Conservation (phyloP, 2,329 filamentous ascomycete species). For the Tolypocladium endophyticum region DNA sequence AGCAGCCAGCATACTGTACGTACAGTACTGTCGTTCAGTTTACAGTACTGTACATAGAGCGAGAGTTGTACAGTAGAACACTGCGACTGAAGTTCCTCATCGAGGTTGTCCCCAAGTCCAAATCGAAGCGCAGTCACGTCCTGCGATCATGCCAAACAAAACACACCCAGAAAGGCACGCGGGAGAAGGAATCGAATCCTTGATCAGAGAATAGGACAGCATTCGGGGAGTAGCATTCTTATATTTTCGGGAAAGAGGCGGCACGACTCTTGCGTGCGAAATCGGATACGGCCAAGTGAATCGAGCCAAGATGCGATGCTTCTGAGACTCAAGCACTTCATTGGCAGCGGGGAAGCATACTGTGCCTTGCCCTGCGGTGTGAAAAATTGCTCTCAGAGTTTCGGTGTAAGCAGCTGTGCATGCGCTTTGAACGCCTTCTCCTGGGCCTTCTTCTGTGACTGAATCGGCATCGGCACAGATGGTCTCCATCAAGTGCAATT, state of each 20-base stretch:
- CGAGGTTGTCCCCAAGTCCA: not conserved
- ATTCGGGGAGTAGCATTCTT: no score
- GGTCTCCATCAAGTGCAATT: no score
- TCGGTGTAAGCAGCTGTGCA: not conserved
- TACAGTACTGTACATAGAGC: not conserved
- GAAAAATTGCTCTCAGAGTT: not conserved
- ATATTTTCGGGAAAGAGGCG: not conserved
- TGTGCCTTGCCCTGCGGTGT: not conserved
- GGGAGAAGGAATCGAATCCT: not conserved
- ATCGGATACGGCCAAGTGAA: not conserved
- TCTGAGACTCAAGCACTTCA: not conserved
- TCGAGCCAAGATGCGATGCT: no score
- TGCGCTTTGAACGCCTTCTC: not conserved
- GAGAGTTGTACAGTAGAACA: not conserved
- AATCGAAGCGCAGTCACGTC: not conserved
- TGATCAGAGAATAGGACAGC: not conserved
- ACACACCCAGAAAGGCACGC: not conserved
- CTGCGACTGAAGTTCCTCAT: not conserved
- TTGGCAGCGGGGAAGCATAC: not conserved
- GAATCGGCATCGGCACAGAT: not conserved
- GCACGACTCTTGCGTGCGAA: not conserved
- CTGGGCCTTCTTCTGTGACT: not conserved
- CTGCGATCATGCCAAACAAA: no score
- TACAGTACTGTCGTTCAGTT: no score
- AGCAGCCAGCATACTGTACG: not conserved